phyloP scores from a whole-genome alignment of 2,329 filamentous ascomycete genomes.

The Chaetomiaceae sp. region DNA sequence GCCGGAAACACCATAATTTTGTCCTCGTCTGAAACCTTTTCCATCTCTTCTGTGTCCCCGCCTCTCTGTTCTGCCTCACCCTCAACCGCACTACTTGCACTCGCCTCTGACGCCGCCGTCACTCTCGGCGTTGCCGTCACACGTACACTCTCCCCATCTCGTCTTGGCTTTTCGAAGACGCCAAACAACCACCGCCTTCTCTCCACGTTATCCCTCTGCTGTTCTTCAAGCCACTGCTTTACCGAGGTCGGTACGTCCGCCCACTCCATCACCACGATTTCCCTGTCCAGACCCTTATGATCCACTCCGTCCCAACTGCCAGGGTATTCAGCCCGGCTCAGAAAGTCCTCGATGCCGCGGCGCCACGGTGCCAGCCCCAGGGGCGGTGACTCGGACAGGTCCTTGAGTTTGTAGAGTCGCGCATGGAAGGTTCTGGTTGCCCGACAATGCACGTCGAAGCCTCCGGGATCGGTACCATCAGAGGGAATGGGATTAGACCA shows the following conservation, averaged over 20 bases:
- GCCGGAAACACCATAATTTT: conserved; percentile 39
- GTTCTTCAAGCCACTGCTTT: conserved; percentile 32
- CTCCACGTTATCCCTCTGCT: conserved; percentile 20
- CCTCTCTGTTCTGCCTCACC: conserved; percentile 2
- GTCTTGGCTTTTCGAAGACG: conserved; percentile 27
- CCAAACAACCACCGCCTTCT: conserved; percentile 25
- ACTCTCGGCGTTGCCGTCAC: conserved; percentile 19
- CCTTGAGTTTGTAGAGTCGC: conserved; percentile 27
- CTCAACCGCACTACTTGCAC: background rate
- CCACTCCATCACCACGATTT: conserved; percentile 35
- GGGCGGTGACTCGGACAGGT: conserved; percentile 21
- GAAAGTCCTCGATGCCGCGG: conserved; percentile 24
- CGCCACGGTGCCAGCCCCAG: conserved; percentile 25
- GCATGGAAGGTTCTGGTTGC: conserved; percentile 25
- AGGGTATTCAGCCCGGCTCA: conserved; percentile 27
- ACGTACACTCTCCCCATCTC: conserved; percentile 30
- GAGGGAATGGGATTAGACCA: conserved; percentile 30
- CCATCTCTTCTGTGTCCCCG: background rate
- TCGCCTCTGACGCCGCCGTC: background rate
- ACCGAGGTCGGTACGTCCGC: conserved; percentile 29
- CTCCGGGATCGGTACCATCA: conserved; percentile 25
- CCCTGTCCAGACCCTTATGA: conserved; percentile 32
- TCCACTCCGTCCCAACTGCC: conserved; percentile 40
- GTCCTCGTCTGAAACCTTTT: conserved; percentile 13
- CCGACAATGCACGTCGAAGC: conserved; percentile 28